A percentile compares a stretch with the other conserved stretches of the same genome.
These are phyloP conservation scores for Talaromyces proteolyticus DNA, from an alignment of 495 filamentous ascomycete species.

Conservation along the genomic window DNA sequence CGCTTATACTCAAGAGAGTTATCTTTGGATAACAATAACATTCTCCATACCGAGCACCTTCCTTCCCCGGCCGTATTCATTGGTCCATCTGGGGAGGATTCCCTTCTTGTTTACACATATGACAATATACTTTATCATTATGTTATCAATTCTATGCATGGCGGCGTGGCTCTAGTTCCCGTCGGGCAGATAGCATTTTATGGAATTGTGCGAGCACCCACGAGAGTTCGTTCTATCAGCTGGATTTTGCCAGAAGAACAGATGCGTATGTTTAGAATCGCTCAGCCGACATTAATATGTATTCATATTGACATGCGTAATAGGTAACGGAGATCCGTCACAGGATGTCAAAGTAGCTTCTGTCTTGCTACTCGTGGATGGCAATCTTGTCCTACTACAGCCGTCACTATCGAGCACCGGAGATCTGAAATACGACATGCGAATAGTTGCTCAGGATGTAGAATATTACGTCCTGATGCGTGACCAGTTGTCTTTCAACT, in stretches of 20 bases:
- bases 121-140: conserved; percentile 96
- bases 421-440: conserved; percentile 95
- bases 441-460: conserved; percentile 88
- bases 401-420: conserved; percentile 71
- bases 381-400: conserved; percentile 88
- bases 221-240: conserved; percentile 84
- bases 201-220: conserved; percentile 90
- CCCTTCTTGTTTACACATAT: conserved; percentile 91
- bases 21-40: conserved; percentile 62
- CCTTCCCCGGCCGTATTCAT: conserved; percentile 81
- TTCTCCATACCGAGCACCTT: conserved; percentile 71
- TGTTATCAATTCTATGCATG: conserved; percentile 66
- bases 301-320: conserved; percentile 7
- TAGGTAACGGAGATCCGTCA: conserved; percentile 84
- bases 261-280: conserved; percentile 48
- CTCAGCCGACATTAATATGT: background rate
- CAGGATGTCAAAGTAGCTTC: conserved; percentile 94
- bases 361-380: conserved; percentile 91
- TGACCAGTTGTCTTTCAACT: conserved; percentile 62
- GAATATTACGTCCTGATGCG: conserved; percentile 92
- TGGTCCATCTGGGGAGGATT: conserved; percentile 85
- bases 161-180: conserved; percentile 72
- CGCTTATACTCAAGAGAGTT: conserved; percentile 89
- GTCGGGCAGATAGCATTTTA: conserved; percentile 96
- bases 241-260: conserved; percentile 95